A percentile compares a stretch with the other conserved stretches of the same genome.
phyloP scores from a whole-genome alignment of 225 moss, liverwort and hornwort species.

The Bryum argenteum region DNA sequence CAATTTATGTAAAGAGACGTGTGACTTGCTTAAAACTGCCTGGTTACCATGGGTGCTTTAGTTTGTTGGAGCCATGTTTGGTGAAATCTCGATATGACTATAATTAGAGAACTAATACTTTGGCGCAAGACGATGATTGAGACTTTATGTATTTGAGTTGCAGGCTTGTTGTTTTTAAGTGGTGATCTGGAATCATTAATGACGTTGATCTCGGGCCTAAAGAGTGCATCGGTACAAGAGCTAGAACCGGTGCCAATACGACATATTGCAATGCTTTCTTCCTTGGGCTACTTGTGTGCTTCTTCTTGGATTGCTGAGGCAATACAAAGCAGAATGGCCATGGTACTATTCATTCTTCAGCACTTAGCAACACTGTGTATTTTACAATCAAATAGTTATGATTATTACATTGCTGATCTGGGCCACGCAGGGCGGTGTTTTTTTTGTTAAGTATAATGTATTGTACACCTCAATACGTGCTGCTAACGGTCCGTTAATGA shows the following conservation, averaged over 20 bases:
- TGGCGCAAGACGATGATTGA: background rate
- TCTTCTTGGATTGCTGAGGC: conserved; percentile 67
- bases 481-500: conserved; percentile 32
- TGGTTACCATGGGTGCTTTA: conserved; percentile 10
- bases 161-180: conserved; percentile 86
- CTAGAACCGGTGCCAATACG: conserved; percentile 67
- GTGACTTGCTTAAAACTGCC: background rate
- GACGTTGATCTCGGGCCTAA: conserved; percentile 57
- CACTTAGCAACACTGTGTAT: conserved; percentile 10
- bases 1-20: background rate
- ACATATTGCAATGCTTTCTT: conserved; percentile 65
- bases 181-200: conserved; percentile 57
- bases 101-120: background rate
- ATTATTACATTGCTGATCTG: conserved; percentile 16
- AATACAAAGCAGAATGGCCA: conserved; percentile 68
- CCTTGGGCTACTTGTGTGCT: conserved; percentile 69
- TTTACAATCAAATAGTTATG: conserved; percentile 8
- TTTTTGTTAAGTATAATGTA: conserved; percentile 15
- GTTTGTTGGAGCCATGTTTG: conserved; percentile 1
- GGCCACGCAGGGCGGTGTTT: conserved; percentile 16
- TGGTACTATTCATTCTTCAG: conserved; percentile 57
- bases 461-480: conserved; percentile 8
- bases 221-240: conserved; percentile 59
- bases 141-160: conserved; percentile 32
- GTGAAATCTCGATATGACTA: conserved; percentile 10